These are phyloP conservation scores for Trametes meyenii DNA, from an alignment of 768 basidiomycete species.

Conservation along the genomic window DNA sequence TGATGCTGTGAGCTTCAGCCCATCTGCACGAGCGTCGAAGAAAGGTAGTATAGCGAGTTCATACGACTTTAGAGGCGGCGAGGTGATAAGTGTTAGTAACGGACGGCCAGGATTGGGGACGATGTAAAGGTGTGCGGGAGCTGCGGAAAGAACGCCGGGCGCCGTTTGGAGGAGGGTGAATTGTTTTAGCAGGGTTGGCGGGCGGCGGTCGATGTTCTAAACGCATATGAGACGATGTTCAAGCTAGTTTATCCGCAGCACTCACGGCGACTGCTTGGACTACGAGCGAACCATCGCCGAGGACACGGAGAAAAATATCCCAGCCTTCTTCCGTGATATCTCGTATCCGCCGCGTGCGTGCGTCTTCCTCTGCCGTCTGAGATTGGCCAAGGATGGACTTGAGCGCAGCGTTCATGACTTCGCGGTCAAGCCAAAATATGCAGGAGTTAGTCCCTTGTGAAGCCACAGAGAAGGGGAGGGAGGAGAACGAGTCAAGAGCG, in stretches of 20 bases:
- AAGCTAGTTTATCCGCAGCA: conserved; percentile 8
- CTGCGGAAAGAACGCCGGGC: conserved; percentile 47
- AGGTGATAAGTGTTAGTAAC: conserved; percentile 60
- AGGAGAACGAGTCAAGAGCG: conserved; percentile 71
- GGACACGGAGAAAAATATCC: conserved; percentile 78
- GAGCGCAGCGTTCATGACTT: conserved; percentile 54
- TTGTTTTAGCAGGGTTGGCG: conserved; percentile 79
- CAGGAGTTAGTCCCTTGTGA: conserved; percentile 41
- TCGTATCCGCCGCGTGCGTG: conserved; percentile 48
- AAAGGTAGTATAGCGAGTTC: conserved; percentile 60
- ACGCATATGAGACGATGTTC: not conserved
- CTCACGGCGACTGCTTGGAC: conserved; percentile 75
- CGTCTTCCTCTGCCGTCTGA: conserved; percentile 44
- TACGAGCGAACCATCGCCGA: conserved; percentile 73
- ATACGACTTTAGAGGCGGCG: conserved; percentile 66
- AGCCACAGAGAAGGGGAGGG: conserved; percentile 47
- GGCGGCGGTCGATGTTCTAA: conserved; percentile 87
- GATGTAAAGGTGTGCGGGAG: conserved; percentile 55
- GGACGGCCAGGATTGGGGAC: conserved; percentile 14
- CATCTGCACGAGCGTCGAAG: conserved; percentile 58
- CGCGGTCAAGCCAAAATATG: conserved; percentile 73
- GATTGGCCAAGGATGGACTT: conserved; percentile 41
- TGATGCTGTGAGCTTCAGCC: conserved; percentile 40
- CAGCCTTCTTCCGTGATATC: conserved; percentile 73
- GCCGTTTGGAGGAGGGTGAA: conserved; percentile 71